Conservation (phyloP, 306 rosid species). For the Quercus berberidifolia region DNA sequence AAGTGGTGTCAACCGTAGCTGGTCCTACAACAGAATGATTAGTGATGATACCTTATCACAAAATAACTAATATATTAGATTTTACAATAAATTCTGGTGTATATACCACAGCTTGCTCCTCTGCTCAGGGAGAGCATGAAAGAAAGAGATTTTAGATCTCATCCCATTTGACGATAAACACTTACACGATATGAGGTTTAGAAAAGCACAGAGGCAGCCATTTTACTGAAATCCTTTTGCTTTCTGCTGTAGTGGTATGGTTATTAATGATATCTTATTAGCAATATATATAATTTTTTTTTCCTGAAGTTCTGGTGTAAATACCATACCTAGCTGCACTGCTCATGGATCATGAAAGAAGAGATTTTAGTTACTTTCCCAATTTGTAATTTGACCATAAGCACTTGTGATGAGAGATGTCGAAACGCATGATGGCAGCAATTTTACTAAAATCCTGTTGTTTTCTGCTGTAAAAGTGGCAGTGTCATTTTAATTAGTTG, state of each 20-base stretch:
- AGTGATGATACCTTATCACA: slow-evolving; percentile 21
- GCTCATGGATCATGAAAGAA: slow-evolving; percentile 33
- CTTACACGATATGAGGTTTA: too few relatives aligned
- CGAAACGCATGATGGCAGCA: not conserved
- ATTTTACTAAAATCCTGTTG: not conserved
- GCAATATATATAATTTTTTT: not conserved
- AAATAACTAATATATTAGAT: slow-evolving; percentile 6
- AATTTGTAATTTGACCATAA: slow-evolving; percentile 21
- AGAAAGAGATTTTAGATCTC: not conserved
- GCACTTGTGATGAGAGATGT: slow-evolving; percentile 25
- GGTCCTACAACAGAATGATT: slow-evolving; percentile 32
- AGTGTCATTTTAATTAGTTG: not conserved
- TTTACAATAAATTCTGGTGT: slow-evolving; percentile 41
- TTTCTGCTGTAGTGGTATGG: too few relatives aligned
- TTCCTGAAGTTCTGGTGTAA: slow-evolving; percentile 44
- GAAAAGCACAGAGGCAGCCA: too few relatives aligned
- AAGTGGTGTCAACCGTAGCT: slow-evolving; percentile 20
- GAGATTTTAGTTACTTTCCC: slow-evolving; percentile 2
- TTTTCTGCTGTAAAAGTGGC: not conserved
- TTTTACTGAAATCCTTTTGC: too few relatives aligned
- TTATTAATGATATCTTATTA: slow-evolving; percentile 23
- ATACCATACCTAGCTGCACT: slow-evolving; percentile 50
- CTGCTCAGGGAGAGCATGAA: slow-evolving; percentile 36
- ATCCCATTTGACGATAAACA: too few relatives aligned
- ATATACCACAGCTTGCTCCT: slow-evolving; percentile 57